These are phyloP conservation scores for Aspergillus pseudoglaucus DNA, from an alignment of 2,329 filamentous ascomycete genomes.

Conservation along the genomic window DNA sequence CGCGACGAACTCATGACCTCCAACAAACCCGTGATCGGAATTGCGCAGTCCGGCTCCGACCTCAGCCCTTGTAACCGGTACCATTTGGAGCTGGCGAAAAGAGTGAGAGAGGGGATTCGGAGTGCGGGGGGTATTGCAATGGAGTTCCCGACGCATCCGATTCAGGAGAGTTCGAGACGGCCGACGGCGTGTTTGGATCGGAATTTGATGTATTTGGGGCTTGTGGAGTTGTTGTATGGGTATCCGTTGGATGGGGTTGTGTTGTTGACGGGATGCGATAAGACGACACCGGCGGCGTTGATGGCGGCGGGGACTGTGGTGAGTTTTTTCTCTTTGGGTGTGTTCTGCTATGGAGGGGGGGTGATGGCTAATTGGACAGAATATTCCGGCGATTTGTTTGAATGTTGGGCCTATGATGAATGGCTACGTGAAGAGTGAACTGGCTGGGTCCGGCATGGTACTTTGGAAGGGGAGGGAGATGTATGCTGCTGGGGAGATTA, in stretches of 20 bases:
- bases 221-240: constrained; percentile 44
- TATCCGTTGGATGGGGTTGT: constrained; percentile 49
- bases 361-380: constrained; percentile 22
- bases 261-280: constrained; percentile 48
- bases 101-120: constrained; percentile 46
- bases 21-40: constrained; percentile 45
- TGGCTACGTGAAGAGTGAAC: constrained; percentile 37
- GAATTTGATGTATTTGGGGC: constrained; percentile 43
- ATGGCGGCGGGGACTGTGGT: constrained; percentile 49
- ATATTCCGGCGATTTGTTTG: constrained; percentile 47
- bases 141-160: constrained; percentile 49
- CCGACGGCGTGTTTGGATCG: constrained; percentile 47
- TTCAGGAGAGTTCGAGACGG: constrained; percentile 44
- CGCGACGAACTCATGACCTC: constrained; percentile 44
- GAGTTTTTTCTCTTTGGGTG: constrained; percentile 5
- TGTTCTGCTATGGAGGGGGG: background rate
- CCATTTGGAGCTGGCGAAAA: constrained; percentile 45
- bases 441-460: constrained; percentile 42
- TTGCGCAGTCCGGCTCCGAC: constrained; percentile 48
- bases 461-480: constrained; percentile 46
- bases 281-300: constrained; percentile 46
- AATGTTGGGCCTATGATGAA: constrained; percentile 51
- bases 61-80: constrained; percentile 47
- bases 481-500: constrained; percentile 43
- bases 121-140: constrained; percentile 45